phyloP scores from a whole-genome alignment of 140 eudicot genomes.

The Stevia rebaudiana region DNA sequence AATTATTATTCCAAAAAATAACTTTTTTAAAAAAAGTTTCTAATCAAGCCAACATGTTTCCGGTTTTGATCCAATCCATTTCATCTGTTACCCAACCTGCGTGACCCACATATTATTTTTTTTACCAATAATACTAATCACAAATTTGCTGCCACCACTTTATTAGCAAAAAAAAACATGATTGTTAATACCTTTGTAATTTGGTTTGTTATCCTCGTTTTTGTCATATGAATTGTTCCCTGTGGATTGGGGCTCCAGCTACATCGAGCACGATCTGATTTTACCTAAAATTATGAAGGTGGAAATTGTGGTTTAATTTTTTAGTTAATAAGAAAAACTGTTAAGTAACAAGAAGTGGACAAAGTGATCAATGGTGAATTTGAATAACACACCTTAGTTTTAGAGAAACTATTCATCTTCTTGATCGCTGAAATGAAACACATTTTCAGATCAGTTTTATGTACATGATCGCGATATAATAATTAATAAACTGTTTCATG shows the following conservation, averaged over 20 bases:
- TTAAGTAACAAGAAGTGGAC: neutral
- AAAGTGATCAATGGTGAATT: neutral
- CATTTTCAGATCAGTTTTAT: neutral
- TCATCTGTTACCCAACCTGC: no score
- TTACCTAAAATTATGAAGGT: slow-evolving; percentile 25
- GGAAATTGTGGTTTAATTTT: neutral
- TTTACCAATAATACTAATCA: no score
- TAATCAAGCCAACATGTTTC: no score
- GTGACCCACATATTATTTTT: no score
- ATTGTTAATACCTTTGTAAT: slow-evolving; percentile 21
- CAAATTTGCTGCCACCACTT: no score
- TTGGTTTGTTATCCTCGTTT: neutral
- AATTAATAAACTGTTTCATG: neutral
- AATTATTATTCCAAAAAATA: no score
- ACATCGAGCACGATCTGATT: slow-evolving; percentile 21
- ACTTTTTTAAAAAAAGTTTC: no score
- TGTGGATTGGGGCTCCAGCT: slow-evolving; percentile 22
- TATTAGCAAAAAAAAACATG: neutral
- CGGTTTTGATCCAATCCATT: neutral
- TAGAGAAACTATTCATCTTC: slow-evolving; percentile 19
- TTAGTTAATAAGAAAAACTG: neutral
- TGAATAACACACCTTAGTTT: slow-evolving; percentile 27
- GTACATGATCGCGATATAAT: neutral
- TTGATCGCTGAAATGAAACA: slow-evolving; percentile 37
- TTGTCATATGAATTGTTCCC: slow-evolving; percentile 19